These are phyloP conservation scores for Comarum palustre DNA, from an alignment of 306 rosid species.

Conservation along the genomic window DNA sequence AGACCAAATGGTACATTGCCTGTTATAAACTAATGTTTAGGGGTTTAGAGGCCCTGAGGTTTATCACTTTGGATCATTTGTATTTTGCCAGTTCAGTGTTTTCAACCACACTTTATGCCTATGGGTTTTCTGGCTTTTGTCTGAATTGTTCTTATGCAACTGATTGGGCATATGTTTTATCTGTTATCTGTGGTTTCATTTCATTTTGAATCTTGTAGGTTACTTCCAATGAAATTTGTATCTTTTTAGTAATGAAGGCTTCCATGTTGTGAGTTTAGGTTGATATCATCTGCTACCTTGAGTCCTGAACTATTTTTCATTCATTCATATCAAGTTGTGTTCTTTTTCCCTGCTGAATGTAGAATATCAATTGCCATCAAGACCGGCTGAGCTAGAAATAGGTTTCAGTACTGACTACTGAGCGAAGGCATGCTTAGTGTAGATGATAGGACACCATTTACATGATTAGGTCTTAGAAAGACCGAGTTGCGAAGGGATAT, in stretches of 20 bases:
- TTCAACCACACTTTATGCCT: background rate
- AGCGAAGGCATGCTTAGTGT: background rate
- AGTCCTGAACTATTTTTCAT: too few species aligned
- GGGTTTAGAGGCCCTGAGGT: slow-evolving; percentile 6
- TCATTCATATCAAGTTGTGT: background rate
- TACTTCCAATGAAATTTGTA: background rate
- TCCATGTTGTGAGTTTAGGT: background rate
- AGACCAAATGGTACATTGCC: too few species aligned
- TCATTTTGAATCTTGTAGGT: background rate
- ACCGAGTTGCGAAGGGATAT: background rate
- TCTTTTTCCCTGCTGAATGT: background rate
- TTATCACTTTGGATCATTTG: background rate
- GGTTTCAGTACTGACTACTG: background rate
- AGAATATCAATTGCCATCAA: background rate
- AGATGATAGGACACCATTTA: background rate
- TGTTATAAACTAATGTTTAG: too few species aligned
- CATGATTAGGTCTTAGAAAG: background rate
- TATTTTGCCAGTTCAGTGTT: background rate
- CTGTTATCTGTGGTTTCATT: background rate
- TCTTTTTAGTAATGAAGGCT: background rate
- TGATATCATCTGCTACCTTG: background rate
- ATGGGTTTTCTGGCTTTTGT: slow-evolving; percentile 3
- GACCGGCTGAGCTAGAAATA: background rate
- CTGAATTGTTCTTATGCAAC: background rate
- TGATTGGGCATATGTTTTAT: background rate